Percentiles rank a stretch among this genome's conserved stretches.
phyloP scores from a whole-genome alignment of 179 eudicot genomes.

The Sideroxylon spinosum region DNA sequence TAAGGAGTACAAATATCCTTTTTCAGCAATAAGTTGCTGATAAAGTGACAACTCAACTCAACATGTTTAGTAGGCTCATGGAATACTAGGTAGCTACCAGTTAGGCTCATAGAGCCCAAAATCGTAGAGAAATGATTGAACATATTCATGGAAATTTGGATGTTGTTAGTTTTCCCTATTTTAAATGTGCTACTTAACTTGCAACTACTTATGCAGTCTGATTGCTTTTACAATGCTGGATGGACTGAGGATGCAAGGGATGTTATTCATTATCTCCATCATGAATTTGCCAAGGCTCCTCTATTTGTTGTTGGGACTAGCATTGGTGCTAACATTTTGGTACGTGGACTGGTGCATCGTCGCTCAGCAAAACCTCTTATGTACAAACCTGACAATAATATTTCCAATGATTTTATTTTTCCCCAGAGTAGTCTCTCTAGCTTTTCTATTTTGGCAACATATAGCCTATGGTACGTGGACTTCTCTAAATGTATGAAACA shows the following conservation, averaged over 20 bases:
- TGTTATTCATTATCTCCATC: slow-evolving; percentile 58
- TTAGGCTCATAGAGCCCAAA: too few relatives aligned
- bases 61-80: too few relatives aligned
- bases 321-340: slow-evolving; percentile 80
- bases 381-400: background rate
- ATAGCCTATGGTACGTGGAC: background rate
- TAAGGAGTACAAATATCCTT: too few relatives aligned
- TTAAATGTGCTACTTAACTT: background rate
- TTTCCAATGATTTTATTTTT: background rate
- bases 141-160: background rate
- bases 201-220: slow-evolving; percentile 48
- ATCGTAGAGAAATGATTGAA: too few relatives aligned
- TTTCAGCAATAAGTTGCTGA: too few relatives aligned
- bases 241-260: slow-evolving; percentile 87
- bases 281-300: slow-evolving; percentile 56
- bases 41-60: too few relatives aligned
- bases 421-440: background rate
- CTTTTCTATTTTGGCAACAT: background rate
- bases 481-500: too few relatives aligned
- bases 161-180: background rate
- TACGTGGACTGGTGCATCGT: slow-evolving; percentile 13
- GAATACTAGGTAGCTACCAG: too few relatives aligned
- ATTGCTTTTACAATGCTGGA: slow-evolving; percentile 93
- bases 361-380: background rate
- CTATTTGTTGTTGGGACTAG: slow-evolving; percentile 79